Base-by-base conservation (phyloP, 1,284 basidiomycete species). In the Volvariella volvacea region DNA sequence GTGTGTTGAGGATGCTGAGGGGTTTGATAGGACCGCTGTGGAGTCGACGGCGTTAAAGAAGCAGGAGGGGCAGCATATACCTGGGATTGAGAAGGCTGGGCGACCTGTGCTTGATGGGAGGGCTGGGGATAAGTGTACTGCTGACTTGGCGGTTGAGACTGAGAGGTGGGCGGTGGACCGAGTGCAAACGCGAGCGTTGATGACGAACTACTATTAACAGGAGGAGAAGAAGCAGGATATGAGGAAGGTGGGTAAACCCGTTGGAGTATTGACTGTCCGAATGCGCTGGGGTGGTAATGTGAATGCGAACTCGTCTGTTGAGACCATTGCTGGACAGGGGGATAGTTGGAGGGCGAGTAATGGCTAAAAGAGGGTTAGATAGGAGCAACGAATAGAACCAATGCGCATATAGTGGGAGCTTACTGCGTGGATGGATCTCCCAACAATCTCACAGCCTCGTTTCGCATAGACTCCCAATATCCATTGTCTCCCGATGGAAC, bases 151-250 rank as follows among this genome's bases (percentile, higher is more conserved):
- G 19, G 8, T 40, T n/a, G 21, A 10, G 16, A 22, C 15, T 20
- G 39, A 41, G 46, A 42, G 58, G 52, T 4, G 59, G 52, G 21
- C 1, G 74, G 73, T 20, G 69, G 66, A 8, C 78, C 81, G n/a
- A 88, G 70, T 4, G 84, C 84, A 56, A 71, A 70, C 1, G 85
- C 83, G 43, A 88, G 71, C 8, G 84, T 86, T 12, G 84, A 85
- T 1, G 82, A 82, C 0, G 82, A 76, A n/a, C 67, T 66, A 30
- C 64, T 71, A 21, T 81, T 76, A 9, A 72, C 70, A 1, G 78
- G 79, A 10, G 80, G 83, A 4, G 81, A 79, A 14, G 80, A 80
- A 1, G 83, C 82, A 2, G 81, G 80, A 61, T 84, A 85, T 6
- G 76, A 70, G 3, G 69, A 65, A n/a, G 69, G 68, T 15, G 81